Conservation (phyloP, 2,329 filamentous ascomycete species). For the Cladophialophora chaetospira region DNA sequence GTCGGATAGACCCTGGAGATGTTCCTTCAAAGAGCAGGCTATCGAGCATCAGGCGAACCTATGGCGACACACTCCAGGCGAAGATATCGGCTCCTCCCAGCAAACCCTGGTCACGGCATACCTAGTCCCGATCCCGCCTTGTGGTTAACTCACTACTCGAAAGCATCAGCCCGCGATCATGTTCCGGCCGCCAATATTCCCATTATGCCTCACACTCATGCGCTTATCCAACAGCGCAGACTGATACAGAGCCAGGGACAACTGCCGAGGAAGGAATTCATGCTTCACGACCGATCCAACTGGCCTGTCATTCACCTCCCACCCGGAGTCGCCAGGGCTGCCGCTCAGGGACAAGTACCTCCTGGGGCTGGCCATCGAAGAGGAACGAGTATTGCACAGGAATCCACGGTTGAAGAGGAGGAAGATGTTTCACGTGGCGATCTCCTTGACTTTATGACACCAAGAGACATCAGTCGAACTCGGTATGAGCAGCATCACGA, state of each 20-base stretch:
- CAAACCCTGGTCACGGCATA: conserved; percentile 68
- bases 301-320: conserved; percentile 85
- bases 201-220: conserved; percentile 45
- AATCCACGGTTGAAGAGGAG: conserved; percentile 72
- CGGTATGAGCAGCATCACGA: conserved; percentile 95
- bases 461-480: conserved; percentile 81
- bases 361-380: conserved; percentile 39
- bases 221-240: conserved; percentile 50
- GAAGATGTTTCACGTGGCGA: conserved; percentile 87
- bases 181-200: conserved; percentile 65
- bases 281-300: conserved; percentile 83
- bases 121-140: conserved; percentile 76
- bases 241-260: conserved; percentile 74
- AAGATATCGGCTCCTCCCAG: conserved; percentile 80
- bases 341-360: conserved; percentile 25
- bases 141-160: conserved; percentile 89
- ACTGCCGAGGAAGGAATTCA: conserved; percentile 87
- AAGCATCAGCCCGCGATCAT: conserved; percentile 71
- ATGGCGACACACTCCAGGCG: conserved; percentile 75
- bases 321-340: conserved; percentile 28
- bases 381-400: conserved; percentile 47
- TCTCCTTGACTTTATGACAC: conserved; percentile 84
- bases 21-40: conserved; percentile 79
- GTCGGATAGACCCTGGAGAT: conserved; percentile 76
- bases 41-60: conserved; percentile 70